Percentiles rank a stretch among this genome's conserved stretches.
Evolutionary conservation across 2,329 filamentous ascomycete genomes (phyloP).

Genomic region (Ciborinia camelliae): DNA sequence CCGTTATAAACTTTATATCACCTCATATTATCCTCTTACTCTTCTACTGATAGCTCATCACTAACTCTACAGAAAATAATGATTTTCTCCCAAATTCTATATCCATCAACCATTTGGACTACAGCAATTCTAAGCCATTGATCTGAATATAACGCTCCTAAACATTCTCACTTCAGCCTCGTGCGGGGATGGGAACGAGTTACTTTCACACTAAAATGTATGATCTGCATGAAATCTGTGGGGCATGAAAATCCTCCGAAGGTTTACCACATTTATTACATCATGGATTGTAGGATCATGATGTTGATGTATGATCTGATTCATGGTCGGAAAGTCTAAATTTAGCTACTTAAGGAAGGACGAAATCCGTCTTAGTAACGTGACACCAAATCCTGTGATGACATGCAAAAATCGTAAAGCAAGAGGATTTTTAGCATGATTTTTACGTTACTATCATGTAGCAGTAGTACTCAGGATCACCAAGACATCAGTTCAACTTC

Average conservation of each 20-base stretch:
- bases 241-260: not conserved
- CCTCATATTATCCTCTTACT: no score
- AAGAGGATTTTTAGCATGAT: not conserved
- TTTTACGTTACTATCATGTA: not conserved
- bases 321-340: constrained; percentile 3
- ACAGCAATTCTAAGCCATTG: not conserved
- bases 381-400: not conserved
- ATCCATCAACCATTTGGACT: not conserved
- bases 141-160: not conserved
- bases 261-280: no score
- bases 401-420: not conserved
- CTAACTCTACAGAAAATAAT: not conserved
- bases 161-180: not conserved
- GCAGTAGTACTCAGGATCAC: not conserved
- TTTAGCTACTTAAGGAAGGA: not conserved
- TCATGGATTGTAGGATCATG: not conserved
- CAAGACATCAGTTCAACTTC: not conserved
- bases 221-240: not conserved
- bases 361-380: not conserved
- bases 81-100: not conserved
- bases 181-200: not conserved
- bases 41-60: not conserved
- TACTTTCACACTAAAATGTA: no score
- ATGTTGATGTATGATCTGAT: no score
- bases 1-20: not conserved